Conservation (phyloP, 2,329 filamentous ascomycete genomes). For the Hypoxylon sp. region DNA sequence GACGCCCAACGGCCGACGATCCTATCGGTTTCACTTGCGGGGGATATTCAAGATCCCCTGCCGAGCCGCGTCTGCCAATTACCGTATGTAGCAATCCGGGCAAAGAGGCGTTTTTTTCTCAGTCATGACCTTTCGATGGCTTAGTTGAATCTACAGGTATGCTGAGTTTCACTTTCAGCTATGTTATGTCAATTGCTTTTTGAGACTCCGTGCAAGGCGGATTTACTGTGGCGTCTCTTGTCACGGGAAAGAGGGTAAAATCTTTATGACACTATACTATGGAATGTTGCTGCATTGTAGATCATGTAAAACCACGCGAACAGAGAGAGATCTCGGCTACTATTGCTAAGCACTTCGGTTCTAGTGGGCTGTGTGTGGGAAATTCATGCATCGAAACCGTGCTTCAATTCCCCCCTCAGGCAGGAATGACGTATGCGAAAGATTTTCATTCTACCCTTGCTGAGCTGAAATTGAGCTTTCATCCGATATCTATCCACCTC, state of each 20-base stretch:
- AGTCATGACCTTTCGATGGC: constrained; percentile 13
- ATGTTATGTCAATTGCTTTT: constrained; percentile 18
- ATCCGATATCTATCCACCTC: constrained; percentile 32
- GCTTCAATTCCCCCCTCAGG: constrained; percentile 20
- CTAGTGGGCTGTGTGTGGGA: constrained; percentile 25
- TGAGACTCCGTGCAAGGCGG: constrained; percentile 19
- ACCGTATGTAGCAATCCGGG: constrained; percentile 31
- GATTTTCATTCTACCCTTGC: constrained; percentile 30
- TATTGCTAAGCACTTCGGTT: constrained; percentile 19
- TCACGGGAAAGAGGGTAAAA: constrained; percentile 39
- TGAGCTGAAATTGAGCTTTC: constrained; percentile 37
- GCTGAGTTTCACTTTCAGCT: constrained; percentile 35
- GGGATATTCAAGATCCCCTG: constrained; percentile 29
- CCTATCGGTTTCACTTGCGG: constrained; percentile 27
- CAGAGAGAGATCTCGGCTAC: constrained; percentile 28
- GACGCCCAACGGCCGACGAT: constrained; percentile 35
- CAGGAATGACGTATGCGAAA: constrained; percentile 35
- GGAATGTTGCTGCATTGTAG: constrained; percentile 27
- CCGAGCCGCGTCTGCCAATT: constrained; percentile 20
- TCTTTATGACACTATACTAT: constrained; percentile 6
- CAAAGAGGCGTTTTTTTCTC: constrained; percentile 14
- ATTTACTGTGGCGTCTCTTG: constrained; percentile 27
- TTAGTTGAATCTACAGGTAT: constrained; percentile 7
- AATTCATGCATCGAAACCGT: constrained; percentile 25
- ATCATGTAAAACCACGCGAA: constrained; percentile 34